These are phyloP conservation scores for Aspergillus sp. DNA, from an alignment of 2,329 filamentous ascomycete species.

Conservation along the genomic window DNA sequence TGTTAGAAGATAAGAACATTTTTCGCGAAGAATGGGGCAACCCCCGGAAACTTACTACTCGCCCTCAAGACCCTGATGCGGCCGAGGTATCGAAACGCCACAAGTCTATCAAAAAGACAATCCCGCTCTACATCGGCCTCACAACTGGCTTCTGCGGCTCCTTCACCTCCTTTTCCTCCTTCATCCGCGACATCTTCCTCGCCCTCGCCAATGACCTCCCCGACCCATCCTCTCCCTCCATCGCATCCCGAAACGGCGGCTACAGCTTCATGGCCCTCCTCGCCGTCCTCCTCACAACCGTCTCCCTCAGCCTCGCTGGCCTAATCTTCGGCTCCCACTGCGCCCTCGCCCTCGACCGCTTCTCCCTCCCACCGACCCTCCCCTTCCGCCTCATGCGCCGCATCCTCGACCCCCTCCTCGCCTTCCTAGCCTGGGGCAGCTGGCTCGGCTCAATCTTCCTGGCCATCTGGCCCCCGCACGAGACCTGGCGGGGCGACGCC, in stretches of 20 bases:
- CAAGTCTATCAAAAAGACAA: conserved; percentile 74
- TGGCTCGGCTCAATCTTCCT: conserved; percentile 81
- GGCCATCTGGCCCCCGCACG: conserved; percentile 68
- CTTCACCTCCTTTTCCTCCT: conserved; percentile 87
- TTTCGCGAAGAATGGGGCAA: conserved; percentile 71
- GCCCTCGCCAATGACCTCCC: conserved; percentile 76
- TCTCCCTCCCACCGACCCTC: conserved; percentile 63
- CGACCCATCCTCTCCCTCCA: conserved; percentile 51
- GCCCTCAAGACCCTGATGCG: conserved; percentile 28
- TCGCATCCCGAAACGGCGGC: conserved; percentile 66
- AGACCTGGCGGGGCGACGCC: conserved; percentile 75
- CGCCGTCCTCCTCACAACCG: conserved; percentile 73
- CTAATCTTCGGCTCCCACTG: conserved; percentile 76
- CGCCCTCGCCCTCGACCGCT: conserved; percentile 63
- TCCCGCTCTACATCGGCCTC: conserved; percentile 85
- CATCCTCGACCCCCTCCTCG: conserved; percentile 65
- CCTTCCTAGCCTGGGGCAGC: conserved; percentile 70
- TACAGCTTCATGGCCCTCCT: conserved; percentile 83
- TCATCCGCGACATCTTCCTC: conserved; percentile 79
- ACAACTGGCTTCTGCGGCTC: conserved; percentile 87
- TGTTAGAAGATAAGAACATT: conserved; percentile 75
- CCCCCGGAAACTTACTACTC: not conserved
- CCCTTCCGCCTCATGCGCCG: conserved; percentile 61
- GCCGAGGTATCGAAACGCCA: conserved; percentile 54
- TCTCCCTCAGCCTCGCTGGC: conserved; percentile 71